Base-by-base conservation (phyloP, 768 basidiomycete genomes). In the Kwoniella dejecticola region DNA sequence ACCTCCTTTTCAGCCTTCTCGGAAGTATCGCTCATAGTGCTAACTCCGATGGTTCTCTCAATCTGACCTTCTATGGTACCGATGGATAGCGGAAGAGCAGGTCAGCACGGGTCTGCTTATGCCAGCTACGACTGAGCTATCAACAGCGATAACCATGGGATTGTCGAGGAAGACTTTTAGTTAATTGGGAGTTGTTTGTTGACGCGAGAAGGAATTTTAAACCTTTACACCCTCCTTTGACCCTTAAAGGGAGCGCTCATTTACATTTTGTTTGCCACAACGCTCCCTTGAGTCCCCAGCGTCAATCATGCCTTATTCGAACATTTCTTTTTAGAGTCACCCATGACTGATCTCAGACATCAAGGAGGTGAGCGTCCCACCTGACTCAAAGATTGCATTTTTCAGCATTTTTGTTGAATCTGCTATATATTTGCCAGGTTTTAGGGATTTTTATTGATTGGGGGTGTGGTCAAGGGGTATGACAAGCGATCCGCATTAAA, bases 381-480 rank as follows among this genome's bases (percentile, higher is more conserved):
- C 10, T 5, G 19, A 42, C 11, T 19, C 10, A n/a, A 42, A n/a
- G 19, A n/a, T 11, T 42, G 7, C 19, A n/a, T 8, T 8, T n/a
- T 8, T 7, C 6, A 5, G 6, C 11, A 8, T 7, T 8, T n/a
- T 8, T 42, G n/a, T n/a, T n/a, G n/a, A n/a, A n/a, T n/a, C n/a
- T n/a, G n/a, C n/a, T n/a, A n/a, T n/a, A n/a, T n/a, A n/a, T n/a
- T n/a, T n/a, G n/a, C n/a, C n/a, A n/a, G n/a, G n/a, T n/a, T n/a
- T n/a, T n/a, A n/a, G n/a, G n/a, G 17, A 42, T 8, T 42, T 42
- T 12, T 50, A 11, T 33, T 50, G 30, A 1, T 33, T 15, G 58
- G 58, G 58, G 58, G 29, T 60, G 58, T 60, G 58, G 58, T 60
- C 58, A 60, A 60, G 58, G 58, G 58, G 58, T 60, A 60, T 60